These are phyloP conservation scores for Vairimorpha ceranae DNA, from an alignment of 371 early-diverging fungal genomes.

Conservation along the genomic window DNA sequence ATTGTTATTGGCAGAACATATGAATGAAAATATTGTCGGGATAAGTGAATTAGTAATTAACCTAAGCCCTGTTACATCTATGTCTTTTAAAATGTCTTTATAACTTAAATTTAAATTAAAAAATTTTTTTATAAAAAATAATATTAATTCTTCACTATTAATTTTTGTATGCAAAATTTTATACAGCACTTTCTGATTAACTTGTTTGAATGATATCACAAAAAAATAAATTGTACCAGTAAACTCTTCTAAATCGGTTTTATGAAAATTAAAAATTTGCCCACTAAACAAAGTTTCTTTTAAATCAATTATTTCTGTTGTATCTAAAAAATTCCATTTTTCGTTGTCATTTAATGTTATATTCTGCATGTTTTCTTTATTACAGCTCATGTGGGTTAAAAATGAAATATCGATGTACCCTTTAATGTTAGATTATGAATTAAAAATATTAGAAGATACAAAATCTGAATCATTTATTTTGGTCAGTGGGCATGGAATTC, in stretches of 20 bases:
- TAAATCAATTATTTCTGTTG: conserved; percentile 34
- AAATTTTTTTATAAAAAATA: conserved; percentile 65
- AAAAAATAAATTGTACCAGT: conserved; percentile 30
- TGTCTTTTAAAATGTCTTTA: conserved; percentile 66
- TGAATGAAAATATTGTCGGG: conserved; percentile 80
- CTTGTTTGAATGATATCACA: conserved; percentile 36
- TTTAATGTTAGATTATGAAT: conserved; percentile 50
- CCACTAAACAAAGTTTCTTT: conserved; percentile 56
- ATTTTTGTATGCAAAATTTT: conserved; percentile 1
- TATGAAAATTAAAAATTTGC: conserved; percentile 55
- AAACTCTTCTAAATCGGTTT: conserved; percentile 20
- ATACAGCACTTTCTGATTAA: conserved; percentile 19
- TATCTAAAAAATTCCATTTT: conserved; percentile 31
- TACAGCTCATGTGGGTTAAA: not conserved
- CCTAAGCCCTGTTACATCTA: conserved; percentile 64
- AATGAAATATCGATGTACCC: not conserved
- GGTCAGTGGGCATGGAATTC: conserved; percentile 72
- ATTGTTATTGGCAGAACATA: conserved; percentile 88
- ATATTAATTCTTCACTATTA: not conserved
- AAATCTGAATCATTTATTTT: conserved; percentile 63
- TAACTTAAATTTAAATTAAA: conserved; percentile 71
- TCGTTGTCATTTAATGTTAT: not conserved
- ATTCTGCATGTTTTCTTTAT: no score
- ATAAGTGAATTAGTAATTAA: conserved; percentile 70
- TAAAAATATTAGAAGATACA: conserved; percentile 36